Base-by-base conservation (phyloP, 1,284 basidiomycete species). In the Peniophora sp. region DNA sequence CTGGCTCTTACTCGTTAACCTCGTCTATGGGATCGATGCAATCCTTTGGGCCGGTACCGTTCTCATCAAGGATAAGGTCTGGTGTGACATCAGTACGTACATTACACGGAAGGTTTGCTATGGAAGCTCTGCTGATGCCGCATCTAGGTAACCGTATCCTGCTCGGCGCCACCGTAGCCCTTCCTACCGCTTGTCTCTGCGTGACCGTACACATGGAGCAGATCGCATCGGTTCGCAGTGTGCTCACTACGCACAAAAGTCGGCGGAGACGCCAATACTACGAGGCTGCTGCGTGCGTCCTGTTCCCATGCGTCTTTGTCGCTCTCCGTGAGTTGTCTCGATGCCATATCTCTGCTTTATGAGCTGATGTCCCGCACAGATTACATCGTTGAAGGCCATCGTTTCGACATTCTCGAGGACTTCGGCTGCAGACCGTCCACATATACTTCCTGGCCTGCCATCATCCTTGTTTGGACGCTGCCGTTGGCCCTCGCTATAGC, bases 31-130 rank as follows among this genome's bases (percentile, higher is more conserved):
- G 18, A 58, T 76, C 24, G 70, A 77, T 57, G 50, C 64, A 22
- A 58, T 72, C n/a, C 53, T 71, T 0, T 77, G 74, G 73, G 57
- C 57, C 35, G 57, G 66, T 43, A 69, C 65, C 46, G 58, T 60
- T 3, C 49, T 56, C 5, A 62, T 68, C 32, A 51, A 52, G 0
- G 59, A 60, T 1, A 64, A 67, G 0, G 61, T 71, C 1, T 77
- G 69, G 68, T 77, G 75, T 54, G 75, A 78, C 52, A 74, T 78
- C 47, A 62, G 74, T 76, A 51, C 47, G 72, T 61, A 5, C 18
- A n/a, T n/a, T n/a, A n/a, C n/a, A n/a, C n/a, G n/a, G n/a, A n/a
- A n/a, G n/a, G n/a, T n/a, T n/a, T n/a, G n/a, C n/a, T n/a, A n/a
- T n/a, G n/a, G 6, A n/a, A 6, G n/a, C n/a, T 41, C 18, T 15